Percentiles rank a stretch among this genome's conserved stretches.
Evolutionary conservation across 805 yeast species (phyloP).

Genomic region (Cyberlindnera amylophila): DNA sequence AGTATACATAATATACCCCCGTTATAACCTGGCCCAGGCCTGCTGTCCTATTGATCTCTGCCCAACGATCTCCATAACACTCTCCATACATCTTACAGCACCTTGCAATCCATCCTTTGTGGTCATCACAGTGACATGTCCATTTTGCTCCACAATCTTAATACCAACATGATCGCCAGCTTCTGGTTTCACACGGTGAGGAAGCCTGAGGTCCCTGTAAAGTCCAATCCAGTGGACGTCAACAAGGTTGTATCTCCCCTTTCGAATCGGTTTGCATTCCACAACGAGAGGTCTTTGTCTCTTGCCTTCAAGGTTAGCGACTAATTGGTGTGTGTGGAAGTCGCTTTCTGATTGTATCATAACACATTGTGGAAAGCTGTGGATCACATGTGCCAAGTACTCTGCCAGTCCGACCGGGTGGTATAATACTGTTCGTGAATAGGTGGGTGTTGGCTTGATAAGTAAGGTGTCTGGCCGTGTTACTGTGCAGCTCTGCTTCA

Average conservation of each 20-base stretch:
- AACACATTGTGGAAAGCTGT: not conserved
- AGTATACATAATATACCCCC: too few relatives aligned
- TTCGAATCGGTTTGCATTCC: not conserved
- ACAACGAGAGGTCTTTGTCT: not conserved
- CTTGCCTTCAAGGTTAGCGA: not conserved
- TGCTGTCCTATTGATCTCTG: not conserved
- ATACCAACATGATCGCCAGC: not conserved
- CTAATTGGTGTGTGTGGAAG: not conserved
- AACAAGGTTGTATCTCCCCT: constrained; percentile 1
- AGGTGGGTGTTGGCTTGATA: constrained; percentile 5
- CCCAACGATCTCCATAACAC: not conserved
- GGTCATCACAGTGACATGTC: not conserved
- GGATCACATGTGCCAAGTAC: not conserved
- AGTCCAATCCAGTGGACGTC: constrained; percentile 10
- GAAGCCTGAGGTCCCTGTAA: constrained; percentile 7
- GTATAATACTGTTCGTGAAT: constrained; percentile 3
- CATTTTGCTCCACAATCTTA: not conserved
- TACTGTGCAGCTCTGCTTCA: not conserved
- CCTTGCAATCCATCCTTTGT: not conserved
- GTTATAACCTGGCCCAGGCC: not conserved
- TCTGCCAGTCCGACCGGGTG: constrained; percentile 7
- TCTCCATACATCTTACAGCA: not conserved
- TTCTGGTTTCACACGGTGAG: constrained; percentile 2
- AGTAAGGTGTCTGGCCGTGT: constrained; percentile 1
- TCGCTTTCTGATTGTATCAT: not conserved